Evolutionary conservation across 2,329 filamentous ascomycete genomes (phyloP).

Genomic region (Trichoderma hamatum): DNA sequence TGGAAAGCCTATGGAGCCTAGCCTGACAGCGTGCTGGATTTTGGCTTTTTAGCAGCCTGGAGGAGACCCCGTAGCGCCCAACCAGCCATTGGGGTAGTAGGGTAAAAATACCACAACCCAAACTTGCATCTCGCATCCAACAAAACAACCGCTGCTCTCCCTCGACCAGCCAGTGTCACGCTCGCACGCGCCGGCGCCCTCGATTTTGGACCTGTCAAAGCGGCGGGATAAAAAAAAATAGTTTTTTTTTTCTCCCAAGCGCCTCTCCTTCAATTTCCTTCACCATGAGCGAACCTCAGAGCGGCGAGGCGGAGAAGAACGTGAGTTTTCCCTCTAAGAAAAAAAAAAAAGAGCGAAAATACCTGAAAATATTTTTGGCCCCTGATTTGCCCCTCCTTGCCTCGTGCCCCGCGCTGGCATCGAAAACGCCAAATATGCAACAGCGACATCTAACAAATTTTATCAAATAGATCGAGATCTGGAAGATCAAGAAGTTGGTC

Average conservation of each 20-base stretch:
- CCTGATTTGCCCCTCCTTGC: slow-evolving; percentile 33
- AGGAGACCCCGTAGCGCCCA: slow-evolving; percentile 1
- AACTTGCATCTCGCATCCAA: slow-evolving; percentile 41
- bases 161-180: slow-evolving; percentile 27
- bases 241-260: slow-evolving; percentile 12
- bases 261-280: slow-evolving; percentile 31
- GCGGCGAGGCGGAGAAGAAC: slow-evolving; percentile 98
- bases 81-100: slow-evolving; percentile 23
- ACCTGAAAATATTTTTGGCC: slow-evolving; percentile 30
- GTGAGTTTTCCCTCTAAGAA: slow-evolving; percentile 47
- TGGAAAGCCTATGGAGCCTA: slow-evolving; percentile 4
- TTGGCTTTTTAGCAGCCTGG: slow-evolving; percentile 11
- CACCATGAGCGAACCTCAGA: slow-evolving; percentile 85
- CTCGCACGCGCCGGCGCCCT: slow-evolving; percentile 26
- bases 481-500: slow-evolving; percentile 99
- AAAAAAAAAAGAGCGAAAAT: slow-evolving; percentile 7
- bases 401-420: slow-evolving; percentile 39
- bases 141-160: slow-evolving; percentile 26
- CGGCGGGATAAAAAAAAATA: slow-evolving; percentile 13
- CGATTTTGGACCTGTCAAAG: slow-evolving; percentile 24
- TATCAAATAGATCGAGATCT: slow-evolving; percentile 67
- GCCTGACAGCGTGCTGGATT: neutral
- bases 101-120: slow-evolving; percentile 33
- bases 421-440: slow-evolving; percentile 4
- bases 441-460: slow-evolving; percentile 23